Conservation (phyloP, 2,329 filamentous ascomycete genomes). For the Colletotrichum sp. region DNA sequence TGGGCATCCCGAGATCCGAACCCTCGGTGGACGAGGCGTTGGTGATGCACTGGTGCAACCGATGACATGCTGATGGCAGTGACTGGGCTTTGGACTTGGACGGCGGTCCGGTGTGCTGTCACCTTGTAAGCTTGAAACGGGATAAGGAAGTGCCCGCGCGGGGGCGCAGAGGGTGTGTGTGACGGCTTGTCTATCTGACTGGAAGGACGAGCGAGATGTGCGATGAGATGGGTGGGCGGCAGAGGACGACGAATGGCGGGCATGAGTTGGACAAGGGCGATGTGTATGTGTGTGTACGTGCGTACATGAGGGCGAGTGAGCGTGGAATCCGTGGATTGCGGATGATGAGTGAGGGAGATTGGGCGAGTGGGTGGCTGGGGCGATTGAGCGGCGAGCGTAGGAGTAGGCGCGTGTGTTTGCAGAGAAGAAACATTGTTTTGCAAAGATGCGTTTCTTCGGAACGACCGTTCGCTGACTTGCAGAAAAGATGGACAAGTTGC, state of each 20-base stretch:
- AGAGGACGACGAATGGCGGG: background rate
- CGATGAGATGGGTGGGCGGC: background rate
- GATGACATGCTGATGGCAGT: background rate
- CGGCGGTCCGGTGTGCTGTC: slow-evolving; percentile 4
- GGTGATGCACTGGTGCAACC: slow-evolving; percentile 4
- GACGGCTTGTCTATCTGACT: background rate
- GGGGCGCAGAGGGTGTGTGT: slow-evolving; percentile 11
- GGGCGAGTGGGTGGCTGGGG: background rate
- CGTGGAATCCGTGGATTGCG: background rate
- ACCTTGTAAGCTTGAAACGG: slow-evolving; percentile 12
- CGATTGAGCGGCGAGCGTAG: background rate
- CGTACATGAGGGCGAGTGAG: background rate
- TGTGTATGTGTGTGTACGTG: background rate
- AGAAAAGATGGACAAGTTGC: background rate
- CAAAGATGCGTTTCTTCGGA: slow-evolving; percentile 13
- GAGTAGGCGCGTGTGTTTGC: slow-evolving; percentile 15
- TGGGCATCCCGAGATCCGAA: slow-evolving; percentile 15
- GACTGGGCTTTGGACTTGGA: background rate
- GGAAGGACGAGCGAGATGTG: background rate
- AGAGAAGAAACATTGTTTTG: slow-evolving; percentile 21
- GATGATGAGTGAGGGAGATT: background rate
- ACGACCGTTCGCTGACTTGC: background rate
- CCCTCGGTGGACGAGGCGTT: background rate
- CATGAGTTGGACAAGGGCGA: background rate
- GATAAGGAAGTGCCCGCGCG: slow-evolving; percentile 7